These are phyloP conservation scores for Ustulina deusta DNA, from an alignment of 2,329 filamentous ascomycete genomes.

Conservation along the genomic window DNA sequence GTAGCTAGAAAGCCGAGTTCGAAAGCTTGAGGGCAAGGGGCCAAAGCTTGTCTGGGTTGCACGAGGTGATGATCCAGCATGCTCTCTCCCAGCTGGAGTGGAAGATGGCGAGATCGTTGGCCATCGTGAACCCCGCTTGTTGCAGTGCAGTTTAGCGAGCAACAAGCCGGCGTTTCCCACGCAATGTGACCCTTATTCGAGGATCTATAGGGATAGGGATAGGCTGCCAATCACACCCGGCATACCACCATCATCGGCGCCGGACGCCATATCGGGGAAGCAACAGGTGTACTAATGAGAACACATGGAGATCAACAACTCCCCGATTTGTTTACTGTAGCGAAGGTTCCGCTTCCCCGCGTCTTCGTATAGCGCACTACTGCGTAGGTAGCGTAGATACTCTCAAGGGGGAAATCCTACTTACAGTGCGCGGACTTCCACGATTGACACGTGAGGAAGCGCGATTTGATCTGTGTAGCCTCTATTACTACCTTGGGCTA, in stretches of 20 bases:
- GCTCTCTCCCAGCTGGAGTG: neutral
- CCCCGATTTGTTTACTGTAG: constrained; percentile 24
- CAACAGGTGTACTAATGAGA: constrained; percentile 7
- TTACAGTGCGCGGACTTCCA: constrained; percentile 28
- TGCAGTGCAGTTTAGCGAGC: constrained; percentile 10
- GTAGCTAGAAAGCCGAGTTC: neutral
- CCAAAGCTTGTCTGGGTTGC: neutral
- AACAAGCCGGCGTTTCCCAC: neutral
- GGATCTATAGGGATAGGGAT: constrained; percentile 20
- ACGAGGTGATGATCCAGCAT: neutral
- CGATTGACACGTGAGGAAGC: constrained; percentile 26
- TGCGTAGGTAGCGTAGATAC: neutral
- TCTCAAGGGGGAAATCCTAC: constrained; percentile 7
- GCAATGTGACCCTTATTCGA: constrained; percentile 11
- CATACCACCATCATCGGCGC: constrained; percentile 33
- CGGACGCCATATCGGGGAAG: constrained; percentile 30
- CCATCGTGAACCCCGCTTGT: constrained; percentile 8
- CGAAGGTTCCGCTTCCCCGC: constrained; percentile 21
- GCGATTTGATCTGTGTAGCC: constrained; percentile 18
- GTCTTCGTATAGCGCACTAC: constrained; percentile 8
- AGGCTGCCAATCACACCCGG: neutral
- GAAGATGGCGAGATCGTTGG: constrained; percentile 11
- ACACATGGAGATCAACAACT: neutral
- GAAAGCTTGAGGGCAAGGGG: constrained; percentile 4
- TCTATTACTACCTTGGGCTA: constrained; percentile 22